phyloP scores from a whole-genome alignment of 768 basidiomycete species.

The Mycena kentingensis region DNA sequence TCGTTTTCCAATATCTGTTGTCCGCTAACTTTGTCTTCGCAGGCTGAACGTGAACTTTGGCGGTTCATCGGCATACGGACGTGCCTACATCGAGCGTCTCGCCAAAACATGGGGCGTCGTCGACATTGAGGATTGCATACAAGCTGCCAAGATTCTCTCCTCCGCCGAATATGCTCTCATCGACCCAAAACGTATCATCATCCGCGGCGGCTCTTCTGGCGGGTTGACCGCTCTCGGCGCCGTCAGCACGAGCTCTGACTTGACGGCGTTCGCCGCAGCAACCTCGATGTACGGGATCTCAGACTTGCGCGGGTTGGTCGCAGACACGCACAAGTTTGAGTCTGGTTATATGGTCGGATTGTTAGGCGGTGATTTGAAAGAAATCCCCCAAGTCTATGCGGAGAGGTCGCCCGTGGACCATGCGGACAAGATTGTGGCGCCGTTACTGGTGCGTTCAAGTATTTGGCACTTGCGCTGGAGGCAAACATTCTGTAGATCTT shows the following conservation, averaged over 20 bases:
- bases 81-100: conserved; percentile 45
- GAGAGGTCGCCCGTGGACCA: conserved; percentile 65
- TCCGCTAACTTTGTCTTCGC: conserved; percentile 16
- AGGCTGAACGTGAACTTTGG: conserved; percentile 63
- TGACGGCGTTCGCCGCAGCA: conserved; percentile 59
- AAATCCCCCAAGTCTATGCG: conserved; percentile 59
- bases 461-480: not conserved
- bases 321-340: conserved; percentile 63
- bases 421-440: conserved; percentile 60
- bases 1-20: not conserved
- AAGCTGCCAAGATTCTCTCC: conserved; percentile 44
- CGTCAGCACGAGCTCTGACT: conserved; percentile 30
- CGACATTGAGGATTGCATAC: conserved; percentile 55
- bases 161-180: conserved; percentile 48
- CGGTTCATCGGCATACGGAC: conserved; percentile 60
- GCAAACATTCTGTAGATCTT: conserved; percentile 47
- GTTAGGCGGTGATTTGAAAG: conserved; percentile 43
- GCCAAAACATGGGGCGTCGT: conserved; percentile 58
- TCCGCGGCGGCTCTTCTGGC: conserved; percentile 61
- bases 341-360: conserved; percentile 47
- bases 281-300: conserved; percentile 69
- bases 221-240: not conserved
- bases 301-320: conserved; percentile 51
- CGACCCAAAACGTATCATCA: conserved; percentile 63
- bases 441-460: conserved; percentile 56